These are phyloP conservation scores for Boletus tylopilopsis DNA, from an alignment of 768 basidiomycete genomes.

Conservation along the genomic window DNA sequence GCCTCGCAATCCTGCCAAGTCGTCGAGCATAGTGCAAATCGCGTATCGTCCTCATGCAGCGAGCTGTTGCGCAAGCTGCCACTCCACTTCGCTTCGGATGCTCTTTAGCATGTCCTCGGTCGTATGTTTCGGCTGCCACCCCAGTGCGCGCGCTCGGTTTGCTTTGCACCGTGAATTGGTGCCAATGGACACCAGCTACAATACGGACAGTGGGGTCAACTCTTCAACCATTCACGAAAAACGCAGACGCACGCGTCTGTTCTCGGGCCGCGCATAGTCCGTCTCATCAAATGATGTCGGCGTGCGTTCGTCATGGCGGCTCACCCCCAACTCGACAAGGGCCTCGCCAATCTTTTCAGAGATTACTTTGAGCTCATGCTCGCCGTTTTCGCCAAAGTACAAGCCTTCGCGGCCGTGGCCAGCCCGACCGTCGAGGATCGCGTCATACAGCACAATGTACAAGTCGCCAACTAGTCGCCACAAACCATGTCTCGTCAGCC, in stretches of 20 bases:
- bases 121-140: slow-evolving; percentile 29
- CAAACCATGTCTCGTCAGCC: background rate
- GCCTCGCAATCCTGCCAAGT: too few relatives aligned
- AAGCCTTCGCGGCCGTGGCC: slow-evolving; percentile 37
- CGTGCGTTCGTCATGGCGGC: background rate
- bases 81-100: slow-evolving; percentile 10
- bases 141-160: slow-evolving; percentile 11
- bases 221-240: too few relatives aligned
- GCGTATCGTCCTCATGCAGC: too few relatives aligned
- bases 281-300: slow-evolving; percentile 41
- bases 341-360: slow-evolving; percentile 36
- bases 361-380: slow-evolving; percentile 41
- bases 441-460: slow-evolving; percentile 41
- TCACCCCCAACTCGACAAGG: background rate
- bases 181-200: slow-evolving; percentile 9
- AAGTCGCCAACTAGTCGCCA: slow-evolving; percentile 30
- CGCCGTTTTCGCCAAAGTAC: slow-evolving; percentile 50
- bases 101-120: slow-evolving; percentile 16
- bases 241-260: background rate
- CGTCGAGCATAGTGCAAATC: too few relatives aligned
- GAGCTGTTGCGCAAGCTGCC: background rate
- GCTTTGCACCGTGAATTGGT: slow-evolving; percentile 17
- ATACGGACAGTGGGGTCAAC: background rate
- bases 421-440: slow-evolving; percentile 14
- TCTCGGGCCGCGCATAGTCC: slow-evolving; percentile 2